Evolutionary conservation across 257 asterid genomes (phyloP).

Genomic region (Solanum piurae): DNA sequence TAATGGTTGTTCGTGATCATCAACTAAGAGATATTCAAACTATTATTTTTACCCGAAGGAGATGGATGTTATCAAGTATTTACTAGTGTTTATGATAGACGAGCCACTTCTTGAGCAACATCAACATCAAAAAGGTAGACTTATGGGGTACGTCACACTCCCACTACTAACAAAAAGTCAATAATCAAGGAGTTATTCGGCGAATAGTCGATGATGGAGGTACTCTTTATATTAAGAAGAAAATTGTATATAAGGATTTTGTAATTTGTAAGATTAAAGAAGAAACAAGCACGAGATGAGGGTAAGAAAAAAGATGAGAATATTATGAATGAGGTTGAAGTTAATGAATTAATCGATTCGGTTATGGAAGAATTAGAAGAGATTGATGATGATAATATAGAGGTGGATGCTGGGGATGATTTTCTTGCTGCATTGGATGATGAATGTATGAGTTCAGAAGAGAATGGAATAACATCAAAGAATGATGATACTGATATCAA

Average conservation of each 20-base stretch:
- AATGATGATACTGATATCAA: neutral
- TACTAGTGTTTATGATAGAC: neutral
- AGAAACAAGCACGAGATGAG: neutral
- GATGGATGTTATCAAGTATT: neutral
- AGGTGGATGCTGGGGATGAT: neutral
- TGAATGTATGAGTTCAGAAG: neutral
- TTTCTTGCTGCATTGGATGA: neutral
- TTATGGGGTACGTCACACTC: neutral
- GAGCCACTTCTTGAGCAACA: neutral
- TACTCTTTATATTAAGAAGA: neutral
- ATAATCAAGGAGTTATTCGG: neutral
- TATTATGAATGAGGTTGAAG: neutral
- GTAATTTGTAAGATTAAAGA: neutral
- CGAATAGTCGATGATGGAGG: neutral
- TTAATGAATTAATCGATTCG: neutral
- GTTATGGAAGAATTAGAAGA: too few species aligned
- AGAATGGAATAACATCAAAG: neutral
- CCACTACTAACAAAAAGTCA: neutral
- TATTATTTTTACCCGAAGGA: neutral
- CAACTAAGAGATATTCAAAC: neutral
- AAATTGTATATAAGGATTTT: neutral
- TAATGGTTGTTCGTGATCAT: neutral
- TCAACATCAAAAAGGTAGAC: neutral
- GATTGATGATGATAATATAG: neutral
- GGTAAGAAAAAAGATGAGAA: neutral